Base-by-base conservation (phyloP, 1,284 basidiomycete genomes). In the Fistulina hepatica region DNA sequence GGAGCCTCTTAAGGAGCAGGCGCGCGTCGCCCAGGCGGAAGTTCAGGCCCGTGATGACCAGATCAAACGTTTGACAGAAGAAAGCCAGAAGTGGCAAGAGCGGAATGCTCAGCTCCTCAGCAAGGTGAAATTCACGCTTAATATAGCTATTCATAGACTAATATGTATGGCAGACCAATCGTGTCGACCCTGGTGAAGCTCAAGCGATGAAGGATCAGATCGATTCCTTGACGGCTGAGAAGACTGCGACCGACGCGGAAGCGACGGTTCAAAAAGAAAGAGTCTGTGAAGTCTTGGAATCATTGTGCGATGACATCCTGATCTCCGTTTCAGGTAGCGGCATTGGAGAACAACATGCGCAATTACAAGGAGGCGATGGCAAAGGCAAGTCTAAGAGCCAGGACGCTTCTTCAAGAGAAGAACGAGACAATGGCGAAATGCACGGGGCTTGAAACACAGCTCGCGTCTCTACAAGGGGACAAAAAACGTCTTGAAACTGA, bases 121-220 rank as follows among this genome's bases (percentile, higher is more conserved):
- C 59, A 89, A 90, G 69, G 82, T 80, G 22, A 16, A 52, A 26
- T 26, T 12, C 21, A 12, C 8, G 40, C 24, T 21, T 28, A 16
- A 36, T 5, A 13, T 15, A 35, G 37, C 26, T 17, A 41, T 40
- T 28, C 34, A 38, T 32, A 37, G 36, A 8, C 41, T 41, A 13
- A 48, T 34, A 15, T 19, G 5, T 27, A 37, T 12, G 22, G 17
- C 41, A 86, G 80, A 90, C 90, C 51, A 84, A 92, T 49, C 84
- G 89, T 36, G 81, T 88, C 47, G 88, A 90, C 53, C 86, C 88
- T 11, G 77, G 83, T 4, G 86, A 91, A 51, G 68, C 92, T n/a
- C 81, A 89, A 50, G 71, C 73, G 15, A 65, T 91, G 40, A 89
- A 83, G 57, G 73, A 76, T 8, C 73, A 85, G 48, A 73, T 88